These are phyloP conservation scores for Phellopilus nigrolimitatus DNA, from an alignment of 1,284 basidiomycete species.

Conservation along the genomic window DNA sequence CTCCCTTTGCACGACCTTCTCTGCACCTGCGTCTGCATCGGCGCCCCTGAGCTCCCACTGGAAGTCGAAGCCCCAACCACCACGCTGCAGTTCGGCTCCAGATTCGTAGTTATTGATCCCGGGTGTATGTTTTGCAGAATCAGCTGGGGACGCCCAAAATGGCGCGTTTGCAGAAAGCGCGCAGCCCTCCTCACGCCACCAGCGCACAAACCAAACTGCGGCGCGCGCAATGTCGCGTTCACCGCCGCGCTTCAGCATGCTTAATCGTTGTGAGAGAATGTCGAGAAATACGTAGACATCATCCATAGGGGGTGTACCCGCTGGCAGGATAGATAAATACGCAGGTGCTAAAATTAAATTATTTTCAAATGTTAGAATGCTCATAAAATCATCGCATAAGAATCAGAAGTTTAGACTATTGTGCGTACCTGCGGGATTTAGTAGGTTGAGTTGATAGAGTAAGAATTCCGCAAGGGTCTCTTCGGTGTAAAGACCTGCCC, in stretches of 20 bases:
- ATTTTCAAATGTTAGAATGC: conserved; percentile 10
- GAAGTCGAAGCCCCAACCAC: conserved; percentile 80
- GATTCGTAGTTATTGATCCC: not conserved
- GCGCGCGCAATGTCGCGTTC: conserved; percentile 66
- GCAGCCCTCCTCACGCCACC: conserved; percentile 79
- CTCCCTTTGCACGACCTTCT: conserved; percentile 45
- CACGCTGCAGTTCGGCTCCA: conserved; percentile 5
- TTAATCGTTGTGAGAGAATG: conserved; percentile 66
- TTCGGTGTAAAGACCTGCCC: conserved; percentile 86
- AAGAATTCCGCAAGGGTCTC: conserved; percentile 85
- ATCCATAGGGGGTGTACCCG: conserved; percentile 48
- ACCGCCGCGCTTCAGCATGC: conserved; percentile 79
- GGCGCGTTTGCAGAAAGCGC: conserved; percentile 43
- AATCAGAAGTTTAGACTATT: conserved; percentile 21
- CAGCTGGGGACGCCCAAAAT: conserved; percentile 28
- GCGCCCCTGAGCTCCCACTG: conserved; percentile 51
- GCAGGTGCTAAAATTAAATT: conserved; percentile 45
- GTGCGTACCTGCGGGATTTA: conserved; percentile 69
- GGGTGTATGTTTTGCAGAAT: conserved; percentile 16
- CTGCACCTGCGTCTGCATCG: conserved; percentile 29
- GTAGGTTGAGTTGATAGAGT: conserved; percentile 79
- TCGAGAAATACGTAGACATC: conserved; percentile 64
- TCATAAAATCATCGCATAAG: conserved; percentile 20
- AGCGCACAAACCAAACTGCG: conserved; percentile 74
- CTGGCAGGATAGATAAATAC: conserved; percentile 61